A percentile compares a stretch with the other conserved stretches of the same genome.
Conservation (phyloP, 192 early-diverging fungal genomes). For the Dissophora ornata region DNA sequence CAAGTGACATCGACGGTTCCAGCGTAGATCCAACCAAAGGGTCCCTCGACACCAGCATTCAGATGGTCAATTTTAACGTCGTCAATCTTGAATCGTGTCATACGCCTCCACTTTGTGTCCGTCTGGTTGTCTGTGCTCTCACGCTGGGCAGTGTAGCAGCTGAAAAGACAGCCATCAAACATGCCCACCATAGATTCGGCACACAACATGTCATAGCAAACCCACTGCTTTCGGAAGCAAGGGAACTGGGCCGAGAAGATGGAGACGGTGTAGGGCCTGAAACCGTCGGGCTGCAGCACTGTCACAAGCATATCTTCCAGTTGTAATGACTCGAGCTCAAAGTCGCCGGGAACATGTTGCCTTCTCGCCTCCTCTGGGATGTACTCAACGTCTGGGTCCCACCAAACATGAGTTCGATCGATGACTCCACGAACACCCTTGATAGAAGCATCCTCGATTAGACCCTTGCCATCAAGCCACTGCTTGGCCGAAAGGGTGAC, state of each 20-base stretch:
- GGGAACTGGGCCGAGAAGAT: conserved; percentile 89
- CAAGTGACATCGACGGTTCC: conserved; percentile 87
- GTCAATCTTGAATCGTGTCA: conserved; percentile 85
- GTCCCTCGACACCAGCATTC: conserved; percentile 85
- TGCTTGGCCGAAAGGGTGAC: conserved; percentile 87
- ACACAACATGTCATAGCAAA: conserved; percentile 89
- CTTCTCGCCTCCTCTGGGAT: conserved; percentile 69
- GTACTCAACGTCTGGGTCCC: conserved; percentile 72
- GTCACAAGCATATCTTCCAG: conserved; percentile 91
- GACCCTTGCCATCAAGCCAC: conserved; percentile 88
- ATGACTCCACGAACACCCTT: conserved; percentile 90
- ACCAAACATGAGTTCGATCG: conserved; percentile 85
- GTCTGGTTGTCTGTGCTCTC: conserved; percentile 59
- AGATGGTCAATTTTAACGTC: conserved; percentile 92
- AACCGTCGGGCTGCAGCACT: conserved; percentile 83
- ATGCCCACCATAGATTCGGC: conserved; percentile 91
- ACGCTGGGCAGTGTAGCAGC: conserved; percentile 87
- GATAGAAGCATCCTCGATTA: conserved; percentile 84
- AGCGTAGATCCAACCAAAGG: conserved; percentile 93
- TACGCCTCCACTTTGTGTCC: conserved; percentile 58
- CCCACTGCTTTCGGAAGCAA: conserved; percentile 89
- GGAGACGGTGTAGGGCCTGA: conserved; percentile 88
- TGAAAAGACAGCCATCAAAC: conserved; percentile 96
- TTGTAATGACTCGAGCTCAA: conserved; percentile 84
- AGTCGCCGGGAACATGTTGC: conserved; percentile 77